Base-by-base conservation (phyloP, 768 basidiomycete genomes). In the Kwoniella bestiolae region DNA sequence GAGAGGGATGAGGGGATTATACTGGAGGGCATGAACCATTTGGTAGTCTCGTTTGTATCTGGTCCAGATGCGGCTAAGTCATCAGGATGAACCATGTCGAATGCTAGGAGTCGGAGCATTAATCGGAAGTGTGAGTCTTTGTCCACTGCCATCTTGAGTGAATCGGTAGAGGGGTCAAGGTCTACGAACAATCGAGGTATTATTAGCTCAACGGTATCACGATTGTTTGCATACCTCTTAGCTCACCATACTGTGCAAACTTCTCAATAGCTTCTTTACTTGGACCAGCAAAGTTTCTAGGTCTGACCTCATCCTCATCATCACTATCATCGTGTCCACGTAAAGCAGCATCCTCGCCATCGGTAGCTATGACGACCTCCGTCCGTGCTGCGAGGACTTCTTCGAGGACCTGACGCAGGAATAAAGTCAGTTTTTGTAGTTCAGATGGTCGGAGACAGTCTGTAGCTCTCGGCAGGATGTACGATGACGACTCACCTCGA, bases 1-100 rank as follows among this genome's bases (percentile, higher is more conserved):
- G 88, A 85, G 35, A 98, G 83, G 55, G 90, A 86, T 5, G 86
- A 81, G 0, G 91, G 90, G 18, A 85, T 76, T 60, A 92, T 84
- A n/a, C 83, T 80, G 8, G 87, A 85, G 31, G 94, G 93, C 55
- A 96, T 85, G 67, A 87, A 88, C 93, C 94, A 98, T 78, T 92
- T 64, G 28, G 51, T 46, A 6, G 52, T 16, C 16, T 31, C 14
- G 9, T 41, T 5, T 21, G 38, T 29, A 32, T 14, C 32, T 21
- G 49, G 32, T 41, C 6, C 32, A 31, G 34, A 11, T n/a, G 28
- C 18, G 7, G 38, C 25, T 1, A 34, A 18, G 11, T 63, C 53
- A 25, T 56, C 62, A 12, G 53, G 63, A 31, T 41, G 63, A 12
- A 51, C 35, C 56, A 64, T 56, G 18, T 83, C 83, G 79, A 94